Percentiles rank a stretch among this genome's conserved stretches.
These are phyloP conservation scores for Hydrangea macrophylla DNA, from an alignment of 148 eudicot species.

Conservation along the genomic window DNA sequence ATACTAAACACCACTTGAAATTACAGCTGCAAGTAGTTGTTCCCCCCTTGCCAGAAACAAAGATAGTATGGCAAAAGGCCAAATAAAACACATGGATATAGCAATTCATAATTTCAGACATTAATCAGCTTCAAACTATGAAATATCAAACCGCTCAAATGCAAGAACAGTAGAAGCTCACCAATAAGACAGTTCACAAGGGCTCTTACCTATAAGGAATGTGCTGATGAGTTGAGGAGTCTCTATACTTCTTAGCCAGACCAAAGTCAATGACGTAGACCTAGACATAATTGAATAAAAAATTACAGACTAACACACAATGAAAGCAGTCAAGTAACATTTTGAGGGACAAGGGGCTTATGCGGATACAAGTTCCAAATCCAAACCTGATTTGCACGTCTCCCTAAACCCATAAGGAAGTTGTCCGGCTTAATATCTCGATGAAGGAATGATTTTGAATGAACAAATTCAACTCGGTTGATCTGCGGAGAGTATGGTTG, in stretches of 20 bases:
- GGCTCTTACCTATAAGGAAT: constrained; percentile 72
- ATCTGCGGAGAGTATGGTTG: constrained; percentile 29
- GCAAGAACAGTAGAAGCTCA: not conserved
- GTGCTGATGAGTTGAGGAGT: constrained; percentile 62
- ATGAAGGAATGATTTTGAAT: constrained; percentile 67
- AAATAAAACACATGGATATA: not conserved
- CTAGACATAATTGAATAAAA: constrained; percentile 19
- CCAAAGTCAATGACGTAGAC: constrained; percentile 81
- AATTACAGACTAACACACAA: not conserved
- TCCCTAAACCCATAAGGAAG: constrained; percentile 79
- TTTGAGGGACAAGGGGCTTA: constrained; percentile 1
- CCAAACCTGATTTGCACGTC: constrained; percentile 80
- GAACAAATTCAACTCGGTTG: constrained; percentile 74
- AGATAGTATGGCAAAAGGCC: not conserved
- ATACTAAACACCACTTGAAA: not conserved
- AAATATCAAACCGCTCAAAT: not conserved
- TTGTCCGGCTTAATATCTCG: constrained; percentile 86
- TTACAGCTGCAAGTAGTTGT: not conserved
- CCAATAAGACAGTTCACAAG: not conserved
- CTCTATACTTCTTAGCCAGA: constrained; percentile 78
- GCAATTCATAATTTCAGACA: not conserved
- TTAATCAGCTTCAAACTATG: not conserved
- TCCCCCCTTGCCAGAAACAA: not conserved
- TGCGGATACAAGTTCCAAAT: constrained; percentile 1
- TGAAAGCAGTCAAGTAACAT: not conserved